Evolutionary conservation across 805 yeast genomes (phyloP).

Genomic region (Teunomyces panamensis): DNA sequence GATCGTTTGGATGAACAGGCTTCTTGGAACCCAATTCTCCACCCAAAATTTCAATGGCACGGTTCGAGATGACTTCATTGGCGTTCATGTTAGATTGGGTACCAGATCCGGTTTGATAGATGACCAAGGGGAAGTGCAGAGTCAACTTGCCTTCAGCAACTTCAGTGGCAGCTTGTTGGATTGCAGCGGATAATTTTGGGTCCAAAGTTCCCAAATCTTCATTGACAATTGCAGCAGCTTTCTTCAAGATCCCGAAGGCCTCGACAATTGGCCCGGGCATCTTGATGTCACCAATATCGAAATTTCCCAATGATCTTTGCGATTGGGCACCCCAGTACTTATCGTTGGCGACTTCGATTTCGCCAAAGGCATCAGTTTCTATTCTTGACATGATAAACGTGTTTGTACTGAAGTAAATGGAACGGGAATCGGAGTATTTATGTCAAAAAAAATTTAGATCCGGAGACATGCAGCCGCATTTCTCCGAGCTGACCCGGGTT

Average conservation of each 20-base stretch:
- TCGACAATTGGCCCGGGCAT: constrained; percentile 35
- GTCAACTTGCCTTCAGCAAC: constrained; percentile 38
- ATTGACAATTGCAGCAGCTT: constrained; percentile 38
- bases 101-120: constrained; percentile 41
- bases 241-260: constrained; percentile 38
- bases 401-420: neutral
- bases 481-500: constrained; percentile 1
- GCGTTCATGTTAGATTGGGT: constrained; percentile 42
- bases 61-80: constrained; percentile 37
- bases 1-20: constrained; percentile 41
- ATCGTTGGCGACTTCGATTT: constrained; percentile 30
- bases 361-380: constrained; percentile 40
- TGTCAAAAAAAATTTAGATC: constrained; percentile 1
- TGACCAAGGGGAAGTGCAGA: constrained; percentile 40
- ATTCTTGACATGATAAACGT: constrained; percentile 18
- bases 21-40: constrained; percentile 35
- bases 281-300: constrained; percentile 36
- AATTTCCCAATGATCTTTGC: constrained; percentile 36
- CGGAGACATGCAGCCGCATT: neutral
- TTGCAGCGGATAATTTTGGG: constrained; percentile 29
- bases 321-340: constrained; percentile 42
- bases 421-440: neutral
- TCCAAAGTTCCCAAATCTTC: constrained; percentile 32
- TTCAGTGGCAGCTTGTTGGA: constrained; percentile 36
- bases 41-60: constrained; percentile 39